Conservation (phyloP, 75 land plant species). For the Gnetum montanum region DNA sequence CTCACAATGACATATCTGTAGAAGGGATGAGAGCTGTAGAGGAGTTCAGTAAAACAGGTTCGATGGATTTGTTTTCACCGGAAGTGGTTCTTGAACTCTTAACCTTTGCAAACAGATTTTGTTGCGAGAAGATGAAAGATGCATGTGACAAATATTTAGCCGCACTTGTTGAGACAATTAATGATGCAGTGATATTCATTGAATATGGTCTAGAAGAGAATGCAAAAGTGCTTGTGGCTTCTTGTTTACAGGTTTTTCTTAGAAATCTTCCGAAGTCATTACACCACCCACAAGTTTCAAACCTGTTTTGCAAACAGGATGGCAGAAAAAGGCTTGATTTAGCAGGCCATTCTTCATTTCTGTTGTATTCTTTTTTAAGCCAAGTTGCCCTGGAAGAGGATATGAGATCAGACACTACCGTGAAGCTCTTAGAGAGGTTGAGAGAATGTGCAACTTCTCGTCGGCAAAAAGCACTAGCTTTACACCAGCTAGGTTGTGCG, state of each 20-base stretch:
- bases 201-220: constrained; percentile 81
- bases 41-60: constrained; percentile 56
- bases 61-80: constrained; percentile 28
- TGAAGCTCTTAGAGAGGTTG: constrained; percentile 61
- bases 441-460: constrained; percentile 42
- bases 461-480: constrained; percentile 68
- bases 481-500: constrained; percentile 78
- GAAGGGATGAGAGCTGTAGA: constrained; percentile 61
- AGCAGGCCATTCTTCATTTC: constrained; percentile 76
- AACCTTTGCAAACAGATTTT: constrained; percentile 71
- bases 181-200: constrained; percentile 55
- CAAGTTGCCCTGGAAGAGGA: constrained; percentile 86
- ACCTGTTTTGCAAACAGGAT: constrained; percentile 45
- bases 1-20: constrained; percentile 60
- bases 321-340: constrained; percentile 45
- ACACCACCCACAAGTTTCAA: constrained; percentile 33
- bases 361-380: constrained; percentile 62
- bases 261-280: constrained; percentile 67
- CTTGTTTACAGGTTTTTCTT: constrained; percentile 75
- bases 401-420: constrained; percentile 62
- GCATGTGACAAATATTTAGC: constrained; percentile 68
- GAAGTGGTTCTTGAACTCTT: constrained; percentile 59
- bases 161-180: constrained; percentile 33
- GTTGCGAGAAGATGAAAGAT: constrained; percentile 74
- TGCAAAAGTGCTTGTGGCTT: constrained; percentile 61